Evolutionary conservation across 139 green algal species (phyloP).

Genomic region (Tetraselmis striata): DNA sequence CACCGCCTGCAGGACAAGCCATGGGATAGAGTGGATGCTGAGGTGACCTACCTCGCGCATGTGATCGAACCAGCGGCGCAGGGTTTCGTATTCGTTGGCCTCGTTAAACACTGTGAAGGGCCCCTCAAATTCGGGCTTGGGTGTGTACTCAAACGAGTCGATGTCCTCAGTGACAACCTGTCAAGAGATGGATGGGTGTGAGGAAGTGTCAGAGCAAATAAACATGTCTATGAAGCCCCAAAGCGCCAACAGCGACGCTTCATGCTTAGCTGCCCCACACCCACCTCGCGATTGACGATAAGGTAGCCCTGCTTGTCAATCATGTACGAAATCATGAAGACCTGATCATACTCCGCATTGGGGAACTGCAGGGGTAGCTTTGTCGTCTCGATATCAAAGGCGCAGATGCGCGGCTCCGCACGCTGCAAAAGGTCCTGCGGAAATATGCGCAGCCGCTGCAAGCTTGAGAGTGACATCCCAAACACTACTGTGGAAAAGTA

Average conservation of each 20-base stretch:
- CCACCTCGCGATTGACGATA: conserved; percentile 78
- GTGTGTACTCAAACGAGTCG: conserved; percentile 92
- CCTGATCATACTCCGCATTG: conserved; percentile 90
- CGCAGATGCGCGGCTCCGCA: conserved; percentile 83
- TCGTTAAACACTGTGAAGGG: conserved; percentile 90
- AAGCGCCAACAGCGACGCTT: too few species aligned
- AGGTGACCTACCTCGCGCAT: conserved; percentile 54
- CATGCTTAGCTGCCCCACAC: too few species aligned
- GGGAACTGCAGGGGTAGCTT: conserved; percentile 98
- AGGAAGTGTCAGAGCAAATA: too few species aligned
- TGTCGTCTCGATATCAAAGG: conserved; percentile 98
- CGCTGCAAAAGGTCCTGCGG: conserved; percentile 79
- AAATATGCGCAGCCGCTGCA: too few species aligned
- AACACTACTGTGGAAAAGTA: too few species aligned
- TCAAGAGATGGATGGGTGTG: too few species aligned
- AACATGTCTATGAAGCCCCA: too few species aligned
- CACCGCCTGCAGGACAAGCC: too few species aligned
- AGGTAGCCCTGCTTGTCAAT: conserved; percentile 92
- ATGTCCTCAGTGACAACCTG: conserved; percentile 87
- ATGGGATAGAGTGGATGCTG: background rate
- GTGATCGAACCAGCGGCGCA: conserved; percentile 89
- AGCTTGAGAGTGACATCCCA: too few species aligned
- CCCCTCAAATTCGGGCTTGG: conserved; percentile 90
- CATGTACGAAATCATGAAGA: conserved; percentile 99
- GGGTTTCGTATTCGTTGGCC: conserved; percentile 65